These are phyloP conservation scores for Paratinospora sagittata DNA, from an alignment of 164 flowering plant species.

Conservation along the genomic window DNA sequence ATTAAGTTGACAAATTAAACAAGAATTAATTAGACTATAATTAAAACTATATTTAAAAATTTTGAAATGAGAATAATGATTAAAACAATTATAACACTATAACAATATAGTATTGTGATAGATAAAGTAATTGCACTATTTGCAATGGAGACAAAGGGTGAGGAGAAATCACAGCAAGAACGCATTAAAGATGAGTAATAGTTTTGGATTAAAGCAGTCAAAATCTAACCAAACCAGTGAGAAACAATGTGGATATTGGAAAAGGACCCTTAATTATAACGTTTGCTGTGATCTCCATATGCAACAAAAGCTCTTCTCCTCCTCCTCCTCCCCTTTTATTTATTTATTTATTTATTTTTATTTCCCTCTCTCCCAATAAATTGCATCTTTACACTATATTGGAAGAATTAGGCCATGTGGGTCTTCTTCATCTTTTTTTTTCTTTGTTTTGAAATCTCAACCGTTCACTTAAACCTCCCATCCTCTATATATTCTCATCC, in stretches of 20 bases:
- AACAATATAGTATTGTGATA: background rate
- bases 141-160: background rate
- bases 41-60: too few species aligned
- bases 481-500: constrained; percentile 35
- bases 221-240: constrained; percentile 11
- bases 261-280: constrained; percentile 9
- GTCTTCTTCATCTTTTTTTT: background rate
- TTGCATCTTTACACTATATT: constrained; percentile 3
- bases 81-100: too few species aligned
- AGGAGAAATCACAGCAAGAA: constrained; percentile 3
- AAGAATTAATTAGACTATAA: too few species aligned
- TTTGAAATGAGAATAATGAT: too few species aligned
- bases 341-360: constrained; percentile 3
- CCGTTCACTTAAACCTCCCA: constrained; percentile 33
- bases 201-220: constrained; percentile 19
- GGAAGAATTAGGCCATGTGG: background rate
- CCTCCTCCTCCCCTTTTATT: background rate
- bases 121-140: background rate
- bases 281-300: constrained; percentile 5
- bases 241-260: constrained; percentile 15
- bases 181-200: constrained; percentile 1
- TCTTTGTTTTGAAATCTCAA: constrained; percentile 29
- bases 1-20: too few species aligned
- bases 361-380: constrained; percentile 17
- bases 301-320: constrained; percentile 6